Evolutionary conservation across 768 basidiomycete species (phyloP).

Genomic region (Agrocybe praecox): DNA sequence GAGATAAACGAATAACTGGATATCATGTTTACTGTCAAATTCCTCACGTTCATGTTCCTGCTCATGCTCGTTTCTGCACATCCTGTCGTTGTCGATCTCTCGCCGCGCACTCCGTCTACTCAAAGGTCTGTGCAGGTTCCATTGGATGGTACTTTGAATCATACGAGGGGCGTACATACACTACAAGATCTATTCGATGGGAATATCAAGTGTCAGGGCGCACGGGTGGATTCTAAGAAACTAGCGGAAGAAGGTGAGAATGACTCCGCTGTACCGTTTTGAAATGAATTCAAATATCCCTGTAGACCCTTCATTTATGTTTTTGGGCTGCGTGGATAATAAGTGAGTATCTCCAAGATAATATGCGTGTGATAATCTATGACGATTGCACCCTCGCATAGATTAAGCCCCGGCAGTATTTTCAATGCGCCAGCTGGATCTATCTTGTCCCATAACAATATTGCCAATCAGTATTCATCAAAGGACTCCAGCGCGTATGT

Average conservation of each 20-base stretch:
- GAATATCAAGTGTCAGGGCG: conserved; percentile 23
- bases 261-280: neutral
- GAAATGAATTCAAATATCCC: neutral
- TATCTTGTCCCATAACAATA: conserved; percentile 33
- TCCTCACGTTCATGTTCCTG: conserved; percentile 1
- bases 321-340: conserved; percentile 38
- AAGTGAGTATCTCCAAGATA: conserved; percentile 18
- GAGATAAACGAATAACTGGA: neutral
- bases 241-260: conserved; percentile 22
- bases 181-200: conserved; percentile 26
- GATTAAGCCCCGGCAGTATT: conserved; percentile 29
- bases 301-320: conserved; percentile 38
- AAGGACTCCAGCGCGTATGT: conserved; percentile 36
- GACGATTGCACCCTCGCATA: neutral
- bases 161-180: conserved; percentile 11
- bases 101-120: neutral
- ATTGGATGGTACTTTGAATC: neutral
- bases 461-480: conserved; percentile 36
- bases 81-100: conserved; percentile 14
- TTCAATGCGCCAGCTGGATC: conserved; percentile 36
- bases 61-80: conserved; percentile 15
- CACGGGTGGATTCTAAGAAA: conserved; percentile 12
- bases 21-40: conserved; percentile 15
- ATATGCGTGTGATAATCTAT: neutral
- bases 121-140: conserved; percentile 7